These are phyloP conservation scores for Chlorociboria aeruginascens DNA, from an alignment of 495 filamentous ascomycete species.

Conservation along the genomic window DNA sequence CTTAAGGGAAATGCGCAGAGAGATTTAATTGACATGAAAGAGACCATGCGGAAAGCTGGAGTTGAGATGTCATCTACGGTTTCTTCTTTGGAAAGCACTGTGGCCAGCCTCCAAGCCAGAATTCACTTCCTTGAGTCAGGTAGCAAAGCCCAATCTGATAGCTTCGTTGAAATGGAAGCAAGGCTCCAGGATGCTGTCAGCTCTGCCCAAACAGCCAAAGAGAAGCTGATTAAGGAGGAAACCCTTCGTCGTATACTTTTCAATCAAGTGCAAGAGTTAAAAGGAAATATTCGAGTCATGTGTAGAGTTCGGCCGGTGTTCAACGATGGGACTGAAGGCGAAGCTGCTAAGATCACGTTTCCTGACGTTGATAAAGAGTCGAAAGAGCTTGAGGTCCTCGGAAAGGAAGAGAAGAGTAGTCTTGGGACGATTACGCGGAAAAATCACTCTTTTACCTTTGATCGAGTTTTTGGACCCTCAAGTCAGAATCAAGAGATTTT, in stretches of 20 bases:
- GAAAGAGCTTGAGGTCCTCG: constrained; percentile 74
- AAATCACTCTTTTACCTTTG: constrained; percentile 79
- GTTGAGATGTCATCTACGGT: constrained; percentile 49
- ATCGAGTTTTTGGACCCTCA: constrained; percentile 76
- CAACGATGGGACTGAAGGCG: constrained; percentile 25
- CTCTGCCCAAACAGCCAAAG: constrained; percentile 54
- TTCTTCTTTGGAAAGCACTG: constrained; percentile 57
- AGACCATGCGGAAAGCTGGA: constrained; percentile 47
- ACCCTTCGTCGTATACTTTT: constrained; percentile 84
- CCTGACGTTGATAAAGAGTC: constrained; percentile 66
- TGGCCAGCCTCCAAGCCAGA: constrained; percentile 59
- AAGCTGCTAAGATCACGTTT: constrained; percentile 58
- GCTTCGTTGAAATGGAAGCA: constrained; percentile 64
- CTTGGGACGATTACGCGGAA: constrained; percentile 63
- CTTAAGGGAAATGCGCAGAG: constrained; percentile 41
- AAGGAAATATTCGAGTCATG: constrained; percentile 97
- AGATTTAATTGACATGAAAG: constrained; percentile 47
- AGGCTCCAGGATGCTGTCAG: constrained; percentile 65
- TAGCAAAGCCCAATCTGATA: constrained; percentile 69
- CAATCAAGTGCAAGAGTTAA: constrained; percentile 97
- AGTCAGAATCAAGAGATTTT: constrained; percentile 80
- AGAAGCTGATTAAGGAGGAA: constrained; percentile 84
- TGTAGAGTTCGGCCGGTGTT: constrained; percentile 86
- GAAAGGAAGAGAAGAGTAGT: constrained; percentile 72
- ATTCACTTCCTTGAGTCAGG: constrained; percentile 84